Evolutionary conservation across 352 stramenopile genomes (phyloP), one percentile per base, ranked within the genome.

Genomic region (Globisporangium emineosum): DNA sequence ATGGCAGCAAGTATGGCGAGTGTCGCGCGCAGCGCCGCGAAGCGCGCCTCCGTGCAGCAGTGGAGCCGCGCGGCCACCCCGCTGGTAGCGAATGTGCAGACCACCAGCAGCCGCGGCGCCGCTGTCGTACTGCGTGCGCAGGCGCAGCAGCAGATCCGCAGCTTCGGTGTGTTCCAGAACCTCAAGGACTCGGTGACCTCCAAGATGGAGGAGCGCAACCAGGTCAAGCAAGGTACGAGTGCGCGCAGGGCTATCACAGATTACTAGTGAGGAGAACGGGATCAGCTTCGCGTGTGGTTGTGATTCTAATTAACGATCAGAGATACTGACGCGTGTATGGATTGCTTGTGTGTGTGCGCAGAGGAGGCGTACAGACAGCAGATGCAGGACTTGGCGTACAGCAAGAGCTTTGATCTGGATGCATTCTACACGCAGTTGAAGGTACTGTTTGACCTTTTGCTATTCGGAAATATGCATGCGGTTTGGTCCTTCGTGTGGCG

Each of bases 141-240:
- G n/a, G 21, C 23, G 52, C 30, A 59, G 25, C 50, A 72, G 63
- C 72, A 83, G 61, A 77, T 68, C 72, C 87, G 87, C 65, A 76
- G 64, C 49, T 85, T 95, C 67, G 75, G 87, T 65, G 67, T 95
- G 45, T 90, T 95, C 64, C 79, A 73, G 54, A 88, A 70, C 66
- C 75, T 95, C 52, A 82, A 81, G 45, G 82, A 94, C 61, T 77
- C 79, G 8, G 77, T 95, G 33, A 81, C 78, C 53, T 67, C 72
- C 65, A 93, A 93, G 71, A 70, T 95, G 63, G 80, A 93, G 71
- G 76, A 92, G 71, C 83, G 85, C 72, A 94, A 91, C 67, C 72
- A 90, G 49, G 74, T 70, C 54, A 95, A 95, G 67, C 80, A 91
- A 57, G 75, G 85, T 93, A 56, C 27, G 68, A 35, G n/a, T 21